Evolutionary conservation across 306 rosid genomes (phyloP), one percentile per base, ranked within the genome.

Genomic region (Ormosia semicastrata): DNA sequence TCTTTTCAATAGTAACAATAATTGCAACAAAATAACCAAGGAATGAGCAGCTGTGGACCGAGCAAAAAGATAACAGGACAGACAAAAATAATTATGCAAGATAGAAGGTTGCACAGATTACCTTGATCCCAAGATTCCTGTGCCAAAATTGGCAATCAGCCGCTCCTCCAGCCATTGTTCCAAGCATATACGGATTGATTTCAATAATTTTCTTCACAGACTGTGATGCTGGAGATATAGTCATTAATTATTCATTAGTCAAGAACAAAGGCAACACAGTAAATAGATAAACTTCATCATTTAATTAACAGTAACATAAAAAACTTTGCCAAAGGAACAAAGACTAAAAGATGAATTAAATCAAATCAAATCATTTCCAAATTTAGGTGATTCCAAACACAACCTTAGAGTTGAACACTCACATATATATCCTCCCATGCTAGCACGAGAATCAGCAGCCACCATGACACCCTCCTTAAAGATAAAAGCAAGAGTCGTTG

Each of bases 341-440:
- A 56, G 41, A n/a, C 24, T 4, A 64, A 50, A 58, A 59, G 3
- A 74, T 34, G 13, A 66, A 24, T 24, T 1, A 24, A 24, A 24
- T 24, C 24, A 24, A 24, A 24, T 24, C 24, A 24, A 24, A 24
- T 24, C 24, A 24, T 24, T 24, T 24, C 24, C 24, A 24, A 24
- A 0, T 24, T 24, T 24, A 24, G 24, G 0, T 24, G 24, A 24
- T 24, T 24, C 24, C 24, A 24, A 24, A 24, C 24, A 24, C 24
- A 24, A 24, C 24, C 24, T 6, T 7, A 34, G 62, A 29, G 47
- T 37, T 24, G 73, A 53, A 59, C 13, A 86, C 92, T 85, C 90
- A 95, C 99, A 95, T 37, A 93, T 93, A 85, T 95, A 95, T 71
- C 99, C 98, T 60, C 97, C 99, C 99, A 95, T 95, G 86, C 98